Evolutionary conservation across 176 grass and related monocot genomes (phyloP).

Genomic region (Sorghum bicolor): Sorghum_bicolor_NCBIv3 NC_012878.2:53105501-53106000

Average conservation of each 20-base stretch:
- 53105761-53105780: background rate
- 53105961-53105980: too few species aligned
- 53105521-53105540: background rate
- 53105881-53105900: background rate
- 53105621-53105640: background rate
- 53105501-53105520: constrained; percentile 16
- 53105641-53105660: constrained; percentile 17
- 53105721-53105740: background rate
- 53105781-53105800: background rate
- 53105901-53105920: too few species aligned
- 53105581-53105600: background rate
- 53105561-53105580: background rate
- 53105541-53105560: constrained; percentile 4
- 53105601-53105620: constrained; percentile 5
- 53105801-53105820: background rate
- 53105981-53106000: too few species aligned
- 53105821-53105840: background rate
- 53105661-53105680: constrained; percentile 33
- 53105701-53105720: too few species aligned
- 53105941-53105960: too few species aligned
- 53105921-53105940: too few species aligned
- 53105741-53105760: background rate
- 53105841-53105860: background rate
- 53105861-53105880: background rate
- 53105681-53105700: constrained; percentile 19